Conservation (phyloP, 495 filamentous ascomycete species). For the Patellaria atrata region DNA sequence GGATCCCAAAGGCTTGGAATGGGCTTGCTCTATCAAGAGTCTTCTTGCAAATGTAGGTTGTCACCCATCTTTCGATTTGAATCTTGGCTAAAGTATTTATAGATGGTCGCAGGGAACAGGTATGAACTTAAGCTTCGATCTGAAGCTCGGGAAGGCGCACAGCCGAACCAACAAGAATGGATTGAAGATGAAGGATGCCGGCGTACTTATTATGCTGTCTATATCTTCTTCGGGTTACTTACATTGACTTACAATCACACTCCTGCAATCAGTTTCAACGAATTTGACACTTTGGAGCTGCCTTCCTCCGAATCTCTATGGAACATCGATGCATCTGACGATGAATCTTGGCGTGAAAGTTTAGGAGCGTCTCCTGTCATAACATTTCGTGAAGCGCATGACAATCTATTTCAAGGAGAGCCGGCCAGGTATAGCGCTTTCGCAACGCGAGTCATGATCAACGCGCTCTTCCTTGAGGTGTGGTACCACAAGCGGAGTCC, state of each 20-base stretch:
- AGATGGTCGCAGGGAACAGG: constrained; percentile 93
- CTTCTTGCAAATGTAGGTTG: constrained; percentile 64
- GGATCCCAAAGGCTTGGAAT: constrained; percentile 92
- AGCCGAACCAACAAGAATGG: constrained; percentile 78
- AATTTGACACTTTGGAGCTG: constrained; percentile 84
- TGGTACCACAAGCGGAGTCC: constrained; percentile 98
- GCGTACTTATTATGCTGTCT: constrained; percentile 96
- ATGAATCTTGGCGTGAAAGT: constrained; percentile 67
- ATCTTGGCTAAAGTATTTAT: constrained; percentile 7
- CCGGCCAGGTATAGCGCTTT: constrained; percentile 89
- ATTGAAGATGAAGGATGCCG: constrained; percentile 93
- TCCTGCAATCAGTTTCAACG: constrained; percentile 92
- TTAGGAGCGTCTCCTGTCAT: constrained; percentile 53
- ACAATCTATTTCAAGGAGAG: constrained; percentile 88
- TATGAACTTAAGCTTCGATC: constrained; percentile 89
- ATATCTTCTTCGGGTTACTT: constrained; percentile 95
- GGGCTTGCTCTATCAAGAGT: constrained; percentile 98
- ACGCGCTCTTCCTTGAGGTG: constrained; percentile 93
- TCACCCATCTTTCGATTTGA: background rate
- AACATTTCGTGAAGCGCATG: constrained; percentile 86
- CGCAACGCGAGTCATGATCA: constrained; percentile 96
- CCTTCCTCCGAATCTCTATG: constrained; percentile 91
- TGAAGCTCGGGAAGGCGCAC: constrained; percentile 67
- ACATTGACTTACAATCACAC: constrained; percentile 97
- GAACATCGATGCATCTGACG: constrained; percentile 72